Conservation (phyloP, 2,329 filamentous ascomycete species). For the Fusarium musae region DNA sequence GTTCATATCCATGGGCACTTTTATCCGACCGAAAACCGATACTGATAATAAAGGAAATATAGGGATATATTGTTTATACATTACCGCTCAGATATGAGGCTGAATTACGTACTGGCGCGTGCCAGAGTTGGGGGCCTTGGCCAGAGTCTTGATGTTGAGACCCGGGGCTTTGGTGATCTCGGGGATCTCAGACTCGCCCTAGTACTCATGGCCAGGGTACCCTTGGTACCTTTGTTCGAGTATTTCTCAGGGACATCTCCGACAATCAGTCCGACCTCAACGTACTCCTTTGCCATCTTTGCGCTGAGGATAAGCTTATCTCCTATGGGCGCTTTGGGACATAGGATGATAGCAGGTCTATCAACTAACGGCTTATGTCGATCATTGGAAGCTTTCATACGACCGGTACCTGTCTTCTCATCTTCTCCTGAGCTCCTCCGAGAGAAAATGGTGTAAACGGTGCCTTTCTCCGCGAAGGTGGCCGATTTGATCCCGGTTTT, state of each 20-base stretch:
- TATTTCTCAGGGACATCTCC: not conserved
- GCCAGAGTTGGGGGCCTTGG: not conserved
- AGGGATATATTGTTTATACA: accelerated
- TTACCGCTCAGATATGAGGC: not conserved
- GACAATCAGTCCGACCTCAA: not conserved
- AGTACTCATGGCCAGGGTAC: not conserved
- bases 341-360: not conserved
- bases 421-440: not conserved
- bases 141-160: not conserved
- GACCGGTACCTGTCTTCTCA: not conserved
- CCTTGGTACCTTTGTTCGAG: not conserved
- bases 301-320: not conserved
- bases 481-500: not conserved
- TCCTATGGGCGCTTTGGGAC: not conserved
- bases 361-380: not conserved
- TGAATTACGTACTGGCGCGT: accelerated
- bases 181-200: not conserved
- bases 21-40: not conserved
- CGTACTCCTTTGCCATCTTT: not conserved
- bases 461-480: not conserved
- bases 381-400: accelerated
- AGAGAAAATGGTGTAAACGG: not conserved
- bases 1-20: not conserved
- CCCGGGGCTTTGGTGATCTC: not conserved
- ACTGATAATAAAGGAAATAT: not conserved